A percentile compares a stretch with the other conserved stretches of the same genome.
phyloP scores from a whole-genome alignment of 2,329 filamentous ascomycete genomes.

The Orbilia brochopaga region DNA sequence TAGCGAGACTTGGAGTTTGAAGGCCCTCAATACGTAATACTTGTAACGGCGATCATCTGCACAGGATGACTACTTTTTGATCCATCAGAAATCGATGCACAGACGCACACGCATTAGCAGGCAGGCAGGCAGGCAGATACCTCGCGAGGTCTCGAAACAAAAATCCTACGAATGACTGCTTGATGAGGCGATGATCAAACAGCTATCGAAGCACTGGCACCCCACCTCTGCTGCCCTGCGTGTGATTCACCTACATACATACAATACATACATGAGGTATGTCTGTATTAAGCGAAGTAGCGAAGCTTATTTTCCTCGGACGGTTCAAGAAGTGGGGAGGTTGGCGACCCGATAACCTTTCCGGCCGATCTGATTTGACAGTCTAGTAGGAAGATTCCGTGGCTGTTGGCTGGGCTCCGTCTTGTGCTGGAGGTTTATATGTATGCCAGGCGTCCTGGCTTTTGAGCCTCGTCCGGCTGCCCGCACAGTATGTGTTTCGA shows the following conservation, averaged over 20 bases:
- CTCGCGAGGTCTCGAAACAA: too few relatives aligned
- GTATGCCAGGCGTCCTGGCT: slow-evolving; percentile 1
- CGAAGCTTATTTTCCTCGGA: slow-evolving; percentile 11
- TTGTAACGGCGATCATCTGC: slow-evolving; percentile 31
- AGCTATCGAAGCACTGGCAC: background rate
- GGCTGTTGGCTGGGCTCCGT: slow-evolving; percentile 19
- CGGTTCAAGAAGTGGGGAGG: slow-evolving; percentile 15
- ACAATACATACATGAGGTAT: background rate
- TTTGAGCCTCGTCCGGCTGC: too few relatives aligned
- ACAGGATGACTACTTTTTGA: slow-evolving; percentile 1
- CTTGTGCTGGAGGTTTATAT: slow-evolving; percentile 24
- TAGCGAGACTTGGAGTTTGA: background rate
- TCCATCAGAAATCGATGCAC: slow-evolving; percentile 3
- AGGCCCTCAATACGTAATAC: background rate
- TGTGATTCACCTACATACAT: background rate
- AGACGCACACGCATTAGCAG: too few relatives aligned
- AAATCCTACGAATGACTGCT: too few relatives aligned
- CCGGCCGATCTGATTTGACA: slow-evolving; percentile 40
- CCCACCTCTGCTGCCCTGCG: too few relatives aligned
- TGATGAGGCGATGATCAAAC: slow-evolving; percentile 12
- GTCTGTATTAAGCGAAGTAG: background rate
- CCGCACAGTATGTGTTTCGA: too few relatives aligned
- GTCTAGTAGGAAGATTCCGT: slow-evolving; percentile 7
- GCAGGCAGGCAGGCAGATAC: too few relatives aligned
- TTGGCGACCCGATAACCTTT: slow-evolving; percentile 9